These are phyloP conservation scores for Schwanniomyces etchellsii DNA, from an alignment of 1,139 yeast species.

Conservation along the genomic window DNA sequence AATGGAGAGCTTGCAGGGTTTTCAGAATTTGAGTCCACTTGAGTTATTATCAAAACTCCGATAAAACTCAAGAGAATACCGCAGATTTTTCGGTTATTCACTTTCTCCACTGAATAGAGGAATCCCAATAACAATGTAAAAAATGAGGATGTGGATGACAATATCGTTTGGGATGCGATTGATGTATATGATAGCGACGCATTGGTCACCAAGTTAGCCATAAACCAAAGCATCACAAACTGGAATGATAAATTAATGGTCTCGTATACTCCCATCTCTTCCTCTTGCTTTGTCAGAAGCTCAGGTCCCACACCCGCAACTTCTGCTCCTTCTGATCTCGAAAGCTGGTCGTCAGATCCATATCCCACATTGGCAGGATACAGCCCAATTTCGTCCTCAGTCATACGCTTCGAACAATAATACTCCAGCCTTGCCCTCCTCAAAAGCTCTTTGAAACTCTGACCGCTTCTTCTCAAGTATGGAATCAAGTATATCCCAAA, in stretches of 20 bases:
- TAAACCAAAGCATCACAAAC: constrained; percentile 84
- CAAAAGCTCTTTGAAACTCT: background rate
- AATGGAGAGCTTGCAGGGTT: constrained; percentile 24
- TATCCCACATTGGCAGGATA: constrained; percentile 7
- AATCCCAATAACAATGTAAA: constrained; percentile 86
- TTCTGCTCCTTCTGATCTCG: constrained; percentile 12
- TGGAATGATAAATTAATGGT: constrained; percentile 66
- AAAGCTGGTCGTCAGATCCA: constrained; percentile 18
- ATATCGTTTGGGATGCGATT: constrained; percentile 88
- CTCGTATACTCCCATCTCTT: constrained; percentile 28
- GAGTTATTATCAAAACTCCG: constrained; percentile 78
- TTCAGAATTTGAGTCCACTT: constrained; percentile 42
- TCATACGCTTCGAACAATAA: constrained; percentile 3
- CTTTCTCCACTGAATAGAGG: constrained; percentile 60
- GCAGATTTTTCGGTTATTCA: constrained; percentile 57
- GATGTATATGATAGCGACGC: constrained; percentile 83
- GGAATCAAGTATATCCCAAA: constrained; percentile 76
- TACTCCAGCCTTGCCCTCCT: no score
- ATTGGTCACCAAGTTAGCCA: constrained; percentile 84
- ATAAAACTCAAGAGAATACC: constrained; percentile 68
- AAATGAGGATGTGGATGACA: constrained; percentile 87
- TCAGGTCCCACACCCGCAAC: constrained; percentile 15
- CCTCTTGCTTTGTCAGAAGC: constrained; percentile 9
- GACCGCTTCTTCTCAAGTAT: constrained; percentile 28
- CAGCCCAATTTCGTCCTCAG: constrained; percentile 9